Base-by-base conservation (phyloP, 768 basidiomycete species). In the Rickenella mellea region DNA sequence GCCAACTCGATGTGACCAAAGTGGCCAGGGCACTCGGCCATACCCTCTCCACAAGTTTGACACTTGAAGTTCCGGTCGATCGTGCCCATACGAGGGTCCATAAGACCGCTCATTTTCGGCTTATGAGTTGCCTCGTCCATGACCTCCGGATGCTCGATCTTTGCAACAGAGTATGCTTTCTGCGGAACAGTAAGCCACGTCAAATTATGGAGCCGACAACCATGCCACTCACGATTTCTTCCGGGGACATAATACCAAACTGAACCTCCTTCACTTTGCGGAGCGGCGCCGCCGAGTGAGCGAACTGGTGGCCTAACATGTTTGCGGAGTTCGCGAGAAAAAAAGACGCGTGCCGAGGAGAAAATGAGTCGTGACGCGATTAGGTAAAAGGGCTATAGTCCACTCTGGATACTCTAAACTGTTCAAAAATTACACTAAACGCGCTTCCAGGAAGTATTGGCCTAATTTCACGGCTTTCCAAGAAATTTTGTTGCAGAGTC, bases 31-130 rank as follows among this genome's bases (percentile, higher is more conserved):
- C 96, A 99, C 61, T 98, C 96, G 14, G 91, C 83, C 93, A 98
- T 97, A n/a, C 93, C 94, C 73, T 99, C 96, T 51, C 92, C 93
- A 62, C 96, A 98, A 22, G 96, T 98, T 69, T 97, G 92, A 61
- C 96, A 99, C 69, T 98, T 98, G 69, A 94, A 93, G 61, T 93
- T 92, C 51, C 91, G 74, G 70, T 93, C 91, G 54, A 93, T 94
- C 22, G 91, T 99, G 28, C 96, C 96, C 85, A 98, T 90, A 46
- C 90, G 80, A 39, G 93, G 90, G 67, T 99, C 96, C 85, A 94
- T 94, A 57, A 99, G 69, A 35, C 96, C 96, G 37, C 91, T 92
- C 20, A 79, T 69, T 67, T 96, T 97, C 20, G 89, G 87, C 57
- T 82, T 85, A 56, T 84, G 85, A 1, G 81, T 88, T 15, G 81